Evolutionary conservation across 2,329 filamentous ascomycete genomes (phyloP).

Genomic region (Clarireedia hainanense): DNA sequence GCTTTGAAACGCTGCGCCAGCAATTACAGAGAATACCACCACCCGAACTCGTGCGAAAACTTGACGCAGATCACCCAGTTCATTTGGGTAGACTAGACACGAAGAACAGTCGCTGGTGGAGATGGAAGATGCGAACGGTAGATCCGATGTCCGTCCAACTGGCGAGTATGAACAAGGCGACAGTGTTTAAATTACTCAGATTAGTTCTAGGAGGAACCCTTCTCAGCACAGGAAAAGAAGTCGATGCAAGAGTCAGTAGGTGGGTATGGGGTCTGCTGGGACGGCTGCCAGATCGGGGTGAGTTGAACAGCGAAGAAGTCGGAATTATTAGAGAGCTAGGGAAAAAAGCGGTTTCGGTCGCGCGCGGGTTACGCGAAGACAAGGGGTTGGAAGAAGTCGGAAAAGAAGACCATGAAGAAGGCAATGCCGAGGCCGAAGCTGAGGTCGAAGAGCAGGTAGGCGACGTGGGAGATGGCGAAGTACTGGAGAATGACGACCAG

Average conservation of each 20-base stretch:
- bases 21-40: slow-evolving; percentile 51
- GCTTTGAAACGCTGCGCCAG: slow-evolving; percentile 58
- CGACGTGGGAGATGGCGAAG: not conserved
- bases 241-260: slow-evolving; percentile 60
- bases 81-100: slow-evolving; percentile 33
- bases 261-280: slow-evolving; percentile 86
- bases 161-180: slow-evolving; percentile 57
- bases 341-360: slow-evolving; percentile 58
- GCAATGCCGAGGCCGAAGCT: slow-evolving; percentile 35
- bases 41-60: slow-evolving; percentile 39
- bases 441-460: slow-evolving; percentile 29
- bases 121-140: slow-evolving; percentile 40
- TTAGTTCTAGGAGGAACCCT: slow-evolving; percentile 56
- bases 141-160: slow-evolving; percentile 53
- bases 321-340: slow-evolving; percentile 71
- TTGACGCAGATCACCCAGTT: slow-evolving; percentile 44
- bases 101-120: slow-evolving; percentile 45
- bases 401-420: slow-evolving; percentile 25
- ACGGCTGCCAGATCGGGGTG: slow-evolving; percentile 63
- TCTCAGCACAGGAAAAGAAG: slow-evolving; percentile 47
- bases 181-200: slow-evolving; percentile 56
- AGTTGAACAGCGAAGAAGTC: slow-evolving; percentile 68
- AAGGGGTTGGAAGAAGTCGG: slow-evolving; percentile 33
- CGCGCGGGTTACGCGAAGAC: slow-evolving; percentile 30
- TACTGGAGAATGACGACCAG: not conserved